A percentile compares a stretch with the other conserved stretches of the same genome.
Evolutionary conservation across 2,329 filamentous ascomycete species (phyloP).

Genomic region (Lizonia empirigonia): DNA sequence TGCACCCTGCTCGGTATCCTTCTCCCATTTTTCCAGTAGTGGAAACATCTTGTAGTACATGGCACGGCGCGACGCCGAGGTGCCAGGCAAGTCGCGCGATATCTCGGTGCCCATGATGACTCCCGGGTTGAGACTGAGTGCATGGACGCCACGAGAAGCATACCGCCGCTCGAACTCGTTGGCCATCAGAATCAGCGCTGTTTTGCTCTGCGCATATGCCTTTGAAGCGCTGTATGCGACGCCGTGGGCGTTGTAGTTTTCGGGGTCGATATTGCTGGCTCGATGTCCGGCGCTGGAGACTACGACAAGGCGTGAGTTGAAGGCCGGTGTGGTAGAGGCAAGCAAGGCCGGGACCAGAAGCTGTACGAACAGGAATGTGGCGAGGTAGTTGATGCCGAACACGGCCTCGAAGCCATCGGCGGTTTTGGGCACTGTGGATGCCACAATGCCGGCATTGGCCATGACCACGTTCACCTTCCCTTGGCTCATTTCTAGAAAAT

Average conservation of each 20-base stretch:
- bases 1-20: constrained; percentile 47
- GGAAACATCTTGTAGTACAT: no score
- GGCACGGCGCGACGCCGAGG: neutral
- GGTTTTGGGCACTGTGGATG: constrained; percentile 26
- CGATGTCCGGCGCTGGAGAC: constrained; percentile 50
- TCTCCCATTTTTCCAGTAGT: constrained; percentile 24
- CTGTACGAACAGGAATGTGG: constrained; percentile 60
- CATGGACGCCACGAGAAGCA: constrained; percentile 19
- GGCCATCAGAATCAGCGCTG: constrained; percentile 51
- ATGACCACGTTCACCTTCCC: constrained; percentile 27
- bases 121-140: constrained; percentile 27
- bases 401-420: constrained; percentile 55
- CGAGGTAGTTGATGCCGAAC: constrained; percentile 61
- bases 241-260: constrained; percentile 50
- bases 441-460: constrained; percentile 34
- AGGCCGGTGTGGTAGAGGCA: constrained; percentile 44
- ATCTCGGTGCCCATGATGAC: constrained; percentile 23
- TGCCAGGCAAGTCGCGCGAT: constrained; percentile 12
- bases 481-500: constrained; percentile 25
- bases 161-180: constrained; percentile 29
- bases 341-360: constrained; percentile 56
- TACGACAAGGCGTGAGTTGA: constrained; percentile 56
- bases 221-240: constrained; percentile 42
- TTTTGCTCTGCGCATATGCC: constrained; percentile 59
- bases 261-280: constrained; percentile 47